Evolutionary conservation across 495 filamentous ascomycete genomes (phyloP).

Genomic region (Hypoxylon rickii): DNA sequence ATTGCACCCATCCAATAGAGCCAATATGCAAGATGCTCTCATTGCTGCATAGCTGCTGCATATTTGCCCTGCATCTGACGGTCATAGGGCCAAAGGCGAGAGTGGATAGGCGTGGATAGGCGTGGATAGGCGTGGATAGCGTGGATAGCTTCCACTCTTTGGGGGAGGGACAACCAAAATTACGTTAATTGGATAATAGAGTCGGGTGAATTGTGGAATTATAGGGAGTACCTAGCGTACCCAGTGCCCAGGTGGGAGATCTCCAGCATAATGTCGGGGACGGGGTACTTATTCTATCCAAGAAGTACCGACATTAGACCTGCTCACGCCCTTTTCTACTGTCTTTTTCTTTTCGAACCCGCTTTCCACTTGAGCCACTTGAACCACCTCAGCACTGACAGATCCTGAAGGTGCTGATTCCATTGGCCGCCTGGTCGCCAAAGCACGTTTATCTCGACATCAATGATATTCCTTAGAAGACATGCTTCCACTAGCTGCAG

Average conservation of each 20-base stretch:
- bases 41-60: conserved; percentile 32
- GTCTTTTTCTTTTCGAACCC: too few relatives aligned
- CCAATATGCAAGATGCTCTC: conserved; percentile 39
- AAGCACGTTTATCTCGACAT: conserved; percentile 34
- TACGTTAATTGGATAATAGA: conserved; percentile 30
- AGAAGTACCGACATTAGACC: conserved; percentile 23
- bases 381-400: too few relatives aligned
- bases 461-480: not conserved
- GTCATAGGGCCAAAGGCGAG: conserved; percentile 38
- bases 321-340: too few relatives aligned
- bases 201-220: conserved; percentile 39
- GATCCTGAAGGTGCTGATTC: too few relatives aligned
- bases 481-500: conserved; percentile 4
- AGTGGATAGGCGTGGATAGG: too few relatives aligned
- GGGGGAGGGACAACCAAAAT: conserved; percentile 19
- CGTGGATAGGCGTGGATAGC: too few relatives aligned
- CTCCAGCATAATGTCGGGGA: conserved; percentile 19
- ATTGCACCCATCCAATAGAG: conserved; percentile 35
- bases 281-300: conserved; percentile 1
- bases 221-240: too few relatives aligned
- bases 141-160: conserved; percentile 22
- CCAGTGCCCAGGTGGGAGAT: too few relatives aligned
- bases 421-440: conserved; percentile 12
- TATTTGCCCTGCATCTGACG: conserved; percentile 30
- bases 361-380: too few relatives aligned